These are phyloP conservation scores for Fusarium drepaniforme DNA, from an alignment of 2,329 filamentous ascomycete species.

Conservation along the genomic window DNA sequence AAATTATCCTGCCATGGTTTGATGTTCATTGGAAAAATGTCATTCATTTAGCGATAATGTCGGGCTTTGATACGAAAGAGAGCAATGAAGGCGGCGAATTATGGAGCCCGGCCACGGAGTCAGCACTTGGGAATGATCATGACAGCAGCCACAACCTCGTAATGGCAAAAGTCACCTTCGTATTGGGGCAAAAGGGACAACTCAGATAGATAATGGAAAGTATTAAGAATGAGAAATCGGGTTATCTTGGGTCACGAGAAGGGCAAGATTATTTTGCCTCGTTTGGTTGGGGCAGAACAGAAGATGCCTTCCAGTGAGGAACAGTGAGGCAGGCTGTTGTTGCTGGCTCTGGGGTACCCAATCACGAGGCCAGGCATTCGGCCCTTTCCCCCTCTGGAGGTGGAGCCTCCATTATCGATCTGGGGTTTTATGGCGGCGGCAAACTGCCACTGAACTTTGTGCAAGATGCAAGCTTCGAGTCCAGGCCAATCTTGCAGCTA, in stretches of 20 bases:
- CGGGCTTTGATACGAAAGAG: conserved; percentile 24
- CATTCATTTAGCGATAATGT: conserved; percentile 6
- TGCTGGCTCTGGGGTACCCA: conserved; percentile 17
- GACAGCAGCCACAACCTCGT: neutral
- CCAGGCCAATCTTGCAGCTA: conserved; percentile 3
- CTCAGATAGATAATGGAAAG: neutral
- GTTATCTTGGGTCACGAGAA: conserved; percentile 2
- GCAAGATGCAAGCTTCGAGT: neutral
- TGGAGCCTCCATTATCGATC: conserved; percentile 37
- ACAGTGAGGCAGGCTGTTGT: neutral
- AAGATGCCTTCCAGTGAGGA: neutral
- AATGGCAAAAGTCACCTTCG: neutral
- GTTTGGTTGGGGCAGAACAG: neutral
- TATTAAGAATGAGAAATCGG: neutral
- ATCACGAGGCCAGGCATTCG: conserved; percentile 39
- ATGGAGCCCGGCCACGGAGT: conserved; percentile 5
- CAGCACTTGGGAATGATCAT: neutral
- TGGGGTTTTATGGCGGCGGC: conserved; percentile 27
- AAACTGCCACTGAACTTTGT: neutral
- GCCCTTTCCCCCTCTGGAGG: conserved; percentile 36
- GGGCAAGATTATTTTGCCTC: neutral
- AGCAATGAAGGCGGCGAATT: conserved; percentile 23
- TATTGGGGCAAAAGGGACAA: neutral
- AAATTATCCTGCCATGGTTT: conserved; percentile 23
- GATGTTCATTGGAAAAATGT: neutral